phyloP scores from a whole-genome alignment of 495 filamentous ascomycete genomes.

The Penicillium soppii region DNA sequence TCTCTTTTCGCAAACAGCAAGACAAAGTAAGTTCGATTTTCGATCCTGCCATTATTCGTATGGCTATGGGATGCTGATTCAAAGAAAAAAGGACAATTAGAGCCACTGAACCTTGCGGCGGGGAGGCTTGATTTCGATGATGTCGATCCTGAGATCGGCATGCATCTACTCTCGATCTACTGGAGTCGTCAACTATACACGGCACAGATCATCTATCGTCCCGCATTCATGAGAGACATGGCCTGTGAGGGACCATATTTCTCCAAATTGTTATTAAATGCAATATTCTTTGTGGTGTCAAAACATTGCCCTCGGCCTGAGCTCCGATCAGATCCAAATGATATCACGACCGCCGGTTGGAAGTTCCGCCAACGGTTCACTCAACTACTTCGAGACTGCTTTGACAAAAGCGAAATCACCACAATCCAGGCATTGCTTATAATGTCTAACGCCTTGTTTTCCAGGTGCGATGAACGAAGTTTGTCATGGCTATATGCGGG shows the following conservation, averaged over 20 bases:
- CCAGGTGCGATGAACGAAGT: conserved; percentile 40
- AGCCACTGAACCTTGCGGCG: conserved; percentile 25
- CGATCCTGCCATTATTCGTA: not conserved
- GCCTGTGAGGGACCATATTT: conserved; percentile 44
- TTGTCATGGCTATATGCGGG: conserved; percentile 47
- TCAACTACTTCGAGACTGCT: conserved; percentile 35
- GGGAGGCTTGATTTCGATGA: conserved; percentile 42
- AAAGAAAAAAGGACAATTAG: conserved; percentile 23
- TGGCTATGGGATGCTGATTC: not conserved
- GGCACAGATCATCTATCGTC: conserved; percentile 31
- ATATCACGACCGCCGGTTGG: conserved; percentile 37
- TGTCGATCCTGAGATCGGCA: conserved; percentile 36
- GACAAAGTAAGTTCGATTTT: conserved; percentile 18
- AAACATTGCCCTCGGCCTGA: conserved; percentile 34
- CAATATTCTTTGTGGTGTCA: conserved; percentile 43
- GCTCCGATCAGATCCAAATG: conserved; percentile 32
- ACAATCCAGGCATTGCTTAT: conserved; percentile 45
- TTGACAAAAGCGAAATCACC: conserved; percentile 44
- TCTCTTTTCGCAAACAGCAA: conserved; percentile 29
- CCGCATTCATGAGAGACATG: conserved; percentile 36
- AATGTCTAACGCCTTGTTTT: conserved; percentile 41
- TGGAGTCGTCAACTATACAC: conserved; percentile 42
- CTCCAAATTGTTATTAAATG: conserved; percentile 46
- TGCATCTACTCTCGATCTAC: conserved; percentile 38
- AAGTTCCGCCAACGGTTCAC: conserved; percentile 35